A percentile compares a stretch with the other conserved stretches of the same genome.
These are phyloP conservation scores for Neurospora tetrasperma DNA, from an alignment of 495 filamentous ascomycete genomes.

Conservation along the genomic window DNA sequence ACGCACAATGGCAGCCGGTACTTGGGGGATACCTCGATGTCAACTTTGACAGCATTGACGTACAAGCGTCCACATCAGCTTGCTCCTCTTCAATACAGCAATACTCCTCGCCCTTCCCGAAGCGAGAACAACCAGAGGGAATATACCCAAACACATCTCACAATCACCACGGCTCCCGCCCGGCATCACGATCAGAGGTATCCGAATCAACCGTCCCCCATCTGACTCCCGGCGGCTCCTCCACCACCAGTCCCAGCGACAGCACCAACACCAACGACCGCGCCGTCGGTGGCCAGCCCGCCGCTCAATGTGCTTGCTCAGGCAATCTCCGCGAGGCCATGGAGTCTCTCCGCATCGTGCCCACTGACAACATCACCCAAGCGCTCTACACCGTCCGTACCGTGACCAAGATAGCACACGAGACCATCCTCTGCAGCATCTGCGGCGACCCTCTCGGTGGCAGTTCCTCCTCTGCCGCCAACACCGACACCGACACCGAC, in stretches of 20 bases:
- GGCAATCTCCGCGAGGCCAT: conserved; percentile 35
- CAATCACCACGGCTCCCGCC: neutral
- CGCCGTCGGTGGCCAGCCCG: neutral
- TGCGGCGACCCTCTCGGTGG: conserved; percentile 38
- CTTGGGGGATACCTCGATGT: neutral
- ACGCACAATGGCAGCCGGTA: neutral
- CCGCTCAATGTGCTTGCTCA: conserved; percentile 26
- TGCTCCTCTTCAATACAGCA: neutral
- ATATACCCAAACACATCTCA: neutral
- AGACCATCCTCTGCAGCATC: conserved; percentile 47
- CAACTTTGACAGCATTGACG: neutral
- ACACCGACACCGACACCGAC: neutral
- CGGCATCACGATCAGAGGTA: neutral
- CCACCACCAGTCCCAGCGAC: neutral
- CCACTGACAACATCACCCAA: conserved; percentile 26
- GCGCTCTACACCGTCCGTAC: conserved; percentile 48
- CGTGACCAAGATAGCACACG: conserved; percentile 44
- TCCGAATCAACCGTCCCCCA: neutral
- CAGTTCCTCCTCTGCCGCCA: neutral
- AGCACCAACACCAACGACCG: neutral
- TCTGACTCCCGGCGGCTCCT: neutral
- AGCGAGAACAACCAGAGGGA: neutral
- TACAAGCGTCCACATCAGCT: neutral
- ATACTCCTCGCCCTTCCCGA: neutral
- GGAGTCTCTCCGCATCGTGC: conserved; percentile 34